Evolutionary conservation across 164 flowering plant species (phyloP).

Genomic region (Macadamia tetraphylla): DNA sequence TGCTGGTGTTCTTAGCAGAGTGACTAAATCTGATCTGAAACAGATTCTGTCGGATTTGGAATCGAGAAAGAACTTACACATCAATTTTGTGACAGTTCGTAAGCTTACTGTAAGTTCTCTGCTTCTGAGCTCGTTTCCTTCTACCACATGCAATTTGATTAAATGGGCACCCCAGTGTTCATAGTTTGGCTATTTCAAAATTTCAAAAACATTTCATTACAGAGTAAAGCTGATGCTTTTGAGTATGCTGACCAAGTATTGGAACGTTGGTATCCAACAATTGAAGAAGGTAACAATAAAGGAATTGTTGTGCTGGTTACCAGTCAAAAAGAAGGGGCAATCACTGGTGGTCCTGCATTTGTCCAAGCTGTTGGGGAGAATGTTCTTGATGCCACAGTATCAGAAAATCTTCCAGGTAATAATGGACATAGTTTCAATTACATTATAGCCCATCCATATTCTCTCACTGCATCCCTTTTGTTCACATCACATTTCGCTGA

Average conservation of each 20-base stretch:
- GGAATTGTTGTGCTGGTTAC: conserved; percentile 93
- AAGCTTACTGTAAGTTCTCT: conserved; percentile 79
- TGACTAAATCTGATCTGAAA: conserved; percentile 87
- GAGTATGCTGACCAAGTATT: conserved; percentile 95
- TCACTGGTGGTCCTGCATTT: conserved; percentile 93
- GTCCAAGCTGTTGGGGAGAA: conserved; percentile 82
- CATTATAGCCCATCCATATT: background rate
- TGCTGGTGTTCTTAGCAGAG: conserved; percentile 88
- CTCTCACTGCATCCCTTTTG: no score
- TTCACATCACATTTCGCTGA: background rate
- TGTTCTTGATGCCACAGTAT: conserved; percentile 81
- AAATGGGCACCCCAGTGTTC: no score
- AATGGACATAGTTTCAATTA: background rate
- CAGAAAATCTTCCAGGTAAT: conserved; percentile 92
- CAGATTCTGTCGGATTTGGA: conserved; percentile 79
- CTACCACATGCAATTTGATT: no score
- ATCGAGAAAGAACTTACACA: conserved; percentile 68
- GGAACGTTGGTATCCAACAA: conserved; percentile 86
- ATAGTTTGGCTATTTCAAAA: no score
- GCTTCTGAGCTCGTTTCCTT: no score
- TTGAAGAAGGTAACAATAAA: conserved; percentile 89
- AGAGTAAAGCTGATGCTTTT: conserved; percentile 99
- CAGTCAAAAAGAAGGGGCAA: conserved; percentile 96
- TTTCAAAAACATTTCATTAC: conserved; percentile 13
- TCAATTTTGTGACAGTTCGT: conserved; percentile 78